Evolutionary conservation across 306 rosid species (phyloP), one percentile per base, ranked within the genome.

Genomic region (Lathyrus tuberosus): DNA sequence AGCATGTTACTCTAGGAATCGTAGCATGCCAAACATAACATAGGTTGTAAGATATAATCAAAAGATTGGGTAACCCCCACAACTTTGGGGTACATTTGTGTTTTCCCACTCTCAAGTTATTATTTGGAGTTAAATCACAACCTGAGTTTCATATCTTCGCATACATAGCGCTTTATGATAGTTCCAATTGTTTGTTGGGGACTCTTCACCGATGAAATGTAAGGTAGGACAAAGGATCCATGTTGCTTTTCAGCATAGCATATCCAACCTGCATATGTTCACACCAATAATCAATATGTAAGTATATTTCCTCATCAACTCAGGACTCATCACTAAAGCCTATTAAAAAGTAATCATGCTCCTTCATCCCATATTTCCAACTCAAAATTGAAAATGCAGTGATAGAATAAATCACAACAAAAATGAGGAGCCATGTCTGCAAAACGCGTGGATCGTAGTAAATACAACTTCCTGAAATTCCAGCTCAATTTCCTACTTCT

Each of bases 181-280:
- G 92, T 82, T 84, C 97, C 97, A 65, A 84, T 82, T 68, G 87
- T 84, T 87, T 94, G 96, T 75, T 90, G 97, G 49, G 97, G 98
- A 84, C 96, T 88, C 89, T 94, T 94, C 67, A 87, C 92, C 10
- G 88, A 76, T 63, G 98, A 94, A 72, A 94, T 87, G 76, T 84
- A 78, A 12, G 98, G 98, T 73, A 94, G 83, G 73, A 88, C 82
- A 73, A 79, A 87, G 42, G 98, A 84, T 17, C 96, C 96, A 84
- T 85, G 97, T 83, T 87, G 87, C 78, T 94, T 94, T 88, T 94
- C 97, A 1, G 97, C 98, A 87, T 94, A 94, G 84, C 98, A 94
- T 84, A 94, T 87, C 98, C 97, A 94, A 72, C 98, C 98, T 93
- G 84, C 57, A 76, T 74, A 24, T 65, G 33, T 42, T 46, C 48